phyloP scores from a whole-genome alignment of 1,284 basidiomycete genomes.

The Boletus mariae region DNA sequence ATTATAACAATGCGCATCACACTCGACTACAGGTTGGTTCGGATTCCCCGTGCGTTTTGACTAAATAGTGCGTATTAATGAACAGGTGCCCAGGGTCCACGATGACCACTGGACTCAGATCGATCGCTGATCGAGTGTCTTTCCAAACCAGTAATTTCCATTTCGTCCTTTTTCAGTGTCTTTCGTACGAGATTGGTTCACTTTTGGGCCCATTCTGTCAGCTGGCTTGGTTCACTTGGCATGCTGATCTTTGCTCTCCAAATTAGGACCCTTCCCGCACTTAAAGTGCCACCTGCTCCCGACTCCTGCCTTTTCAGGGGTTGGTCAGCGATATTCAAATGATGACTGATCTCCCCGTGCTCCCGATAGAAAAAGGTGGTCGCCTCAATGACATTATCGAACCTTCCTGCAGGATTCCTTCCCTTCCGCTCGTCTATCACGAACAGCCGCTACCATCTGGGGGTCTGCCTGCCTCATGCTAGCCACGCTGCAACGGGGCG shows the following conservation, averaged over 20 bases:
- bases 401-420: slow-evolving; percentile 30
- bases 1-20: slow-evolving; percentile 1
- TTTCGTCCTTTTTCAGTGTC: slow-evolving; percentile 1
- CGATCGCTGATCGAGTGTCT: slow-evolving; percentile 26
- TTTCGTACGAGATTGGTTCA: neutral
- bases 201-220: neutral
- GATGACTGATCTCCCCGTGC: slow-evolving; percentile 28
- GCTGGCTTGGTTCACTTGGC: slow-evolving; percentile 11
- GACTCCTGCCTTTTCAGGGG: slow-evolving; percentile 29
- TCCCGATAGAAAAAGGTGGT: slow-evolving; percentile 31
- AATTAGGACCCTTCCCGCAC: neutral
- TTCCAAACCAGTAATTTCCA: slow-evolving; percentile 18
- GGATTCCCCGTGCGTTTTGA: neutral
- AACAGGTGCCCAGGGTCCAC: slow-evolving; percentile 13
- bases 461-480: slow-evolving; percentile 52
- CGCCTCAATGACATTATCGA: slow-evolving; percentile 26
- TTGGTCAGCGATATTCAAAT: slow-evolving; percentile 31
- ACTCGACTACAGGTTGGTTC: neutral
- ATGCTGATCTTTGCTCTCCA: slow-evolving; percentile 15
- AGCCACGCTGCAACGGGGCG: slow-evolving; percentile 51
- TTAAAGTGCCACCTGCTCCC: neutral
- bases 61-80: slow-evolving; percentile 2
- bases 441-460: slow-evolving; percentile 29
- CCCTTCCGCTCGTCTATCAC: slow-evolving; percentile 33
- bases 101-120: neutral